These are phyloP conservation scores for Parietichytrium sp. DNA, from an alignment of 108 stramenopile species.

Conservation along the genomic window DNA sequence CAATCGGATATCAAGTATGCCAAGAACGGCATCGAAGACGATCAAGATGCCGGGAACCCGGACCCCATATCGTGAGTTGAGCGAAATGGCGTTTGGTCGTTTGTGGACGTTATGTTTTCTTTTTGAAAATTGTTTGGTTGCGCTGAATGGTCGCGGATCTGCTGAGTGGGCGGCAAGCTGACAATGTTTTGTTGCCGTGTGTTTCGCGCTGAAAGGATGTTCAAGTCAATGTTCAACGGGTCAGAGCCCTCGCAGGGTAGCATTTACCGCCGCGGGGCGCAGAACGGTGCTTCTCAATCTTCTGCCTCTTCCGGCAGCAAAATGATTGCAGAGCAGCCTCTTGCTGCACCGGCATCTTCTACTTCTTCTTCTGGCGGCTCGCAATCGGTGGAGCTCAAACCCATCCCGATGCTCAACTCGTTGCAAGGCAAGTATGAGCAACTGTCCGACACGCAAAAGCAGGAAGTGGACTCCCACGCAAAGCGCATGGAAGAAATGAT, in stretches of 20 bases:
- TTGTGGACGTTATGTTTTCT: too few relatives aligned
- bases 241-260: too few relatives aligned
- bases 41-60: slow-evolving; percentile 26
- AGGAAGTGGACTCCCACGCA: background rate
- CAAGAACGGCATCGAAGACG: slow-evolving; percentile 25
- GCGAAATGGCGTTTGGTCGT: too few relatives aligned
- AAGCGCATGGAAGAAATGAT: background rate
- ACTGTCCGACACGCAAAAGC: background rate
- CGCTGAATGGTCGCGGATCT: background rate
- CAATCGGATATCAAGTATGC: slow-evolving; percentile 30
- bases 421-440: background rate
- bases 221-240: background rate
- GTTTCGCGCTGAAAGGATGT: background rate
- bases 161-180: background rate
- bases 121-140: too few relatives aligned
- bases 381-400: background rate
- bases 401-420: background rate
- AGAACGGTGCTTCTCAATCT: too few relatives aligned
- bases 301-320: background rate
- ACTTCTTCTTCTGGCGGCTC: background rate
- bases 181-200: background rate
- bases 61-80: too few relatives aligned
- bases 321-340: background rate
- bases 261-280: too few relatives aligned
- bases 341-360: background rate